Evolutionary conservation across 2,329 filamentous ascomycete genomes (phyloP).

Genomic region (Elsinoe perseae): DNA sequence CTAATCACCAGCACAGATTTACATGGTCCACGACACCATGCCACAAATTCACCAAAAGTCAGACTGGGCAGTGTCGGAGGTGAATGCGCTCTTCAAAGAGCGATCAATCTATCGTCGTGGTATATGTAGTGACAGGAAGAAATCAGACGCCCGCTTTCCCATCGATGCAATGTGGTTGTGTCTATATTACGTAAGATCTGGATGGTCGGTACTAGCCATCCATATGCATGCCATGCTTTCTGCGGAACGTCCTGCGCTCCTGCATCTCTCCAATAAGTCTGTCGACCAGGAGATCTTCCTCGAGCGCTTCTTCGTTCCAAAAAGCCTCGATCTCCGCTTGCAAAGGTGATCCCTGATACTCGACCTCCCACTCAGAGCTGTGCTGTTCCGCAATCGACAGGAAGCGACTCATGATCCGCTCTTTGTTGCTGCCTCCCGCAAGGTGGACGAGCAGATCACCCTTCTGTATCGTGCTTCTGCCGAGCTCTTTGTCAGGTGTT

Average conservation of each 20-base stretch:
- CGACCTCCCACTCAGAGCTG: constrained; percentile 34
- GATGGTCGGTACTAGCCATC: not conserved
- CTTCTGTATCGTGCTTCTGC: constrained; percentile 30
- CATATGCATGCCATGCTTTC: constrained; percentile 1
- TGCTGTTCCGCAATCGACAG: constrained; percentile 31
- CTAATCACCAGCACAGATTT: no score
- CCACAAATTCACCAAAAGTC: no score
- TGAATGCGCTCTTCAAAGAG: no score
- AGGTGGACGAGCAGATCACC: constrained; percentile 40
- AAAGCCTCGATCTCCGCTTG: not conserved
- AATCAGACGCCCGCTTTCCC: not conserved
- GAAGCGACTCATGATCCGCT: constrained; percentile 32
- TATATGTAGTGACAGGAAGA: no score
- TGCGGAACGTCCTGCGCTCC: not conserved
- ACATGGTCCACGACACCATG: no score
- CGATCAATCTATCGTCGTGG: no score
- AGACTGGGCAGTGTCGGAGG: no score
- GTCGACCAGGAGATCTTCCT: not conserved
- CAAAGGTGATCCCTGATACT: constrained; percentile 14
- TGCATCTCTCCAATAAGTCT: not conserved
- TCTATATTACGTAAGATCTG: not conserved
- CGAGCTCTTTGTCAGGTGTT: constrained; percentile 27
- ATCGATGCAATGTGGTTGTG: not conserved
- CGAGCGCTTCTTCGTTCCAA: not conserved
- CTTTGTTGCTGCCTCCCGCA: constrained; percentile 31